phyloP scores from a whole-genome alignment of 352 stramenopile species.

The Pelagophyceae sp. region DNA sequence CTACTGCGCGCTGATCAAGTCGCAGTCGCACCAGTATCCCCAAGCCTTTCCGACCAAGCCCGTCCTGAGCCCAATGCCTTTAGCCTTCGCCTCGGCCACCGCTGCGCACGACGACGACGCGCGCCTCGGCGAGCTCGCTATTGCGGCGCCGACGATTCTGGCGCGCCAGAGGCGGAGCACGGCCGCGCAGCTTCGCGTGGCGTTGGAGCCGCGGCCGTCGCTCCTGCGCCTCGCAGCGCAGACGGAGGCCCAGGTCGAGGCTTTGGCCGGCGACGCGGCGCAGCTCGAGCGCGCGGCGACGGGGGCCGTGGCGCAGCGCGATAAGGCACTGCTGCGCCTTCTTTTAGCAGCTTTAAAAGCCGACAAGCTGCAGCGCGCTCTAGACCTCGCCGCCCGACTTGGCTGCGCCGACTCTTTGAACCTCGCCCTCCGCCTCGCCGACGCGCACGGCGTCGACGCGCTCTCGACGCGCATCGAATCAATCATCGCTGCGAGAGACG shows the following conservation, averaged over 20 bases:
- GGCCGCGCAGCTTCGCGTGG: background rate
- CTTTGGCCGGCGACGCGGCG: background rate
- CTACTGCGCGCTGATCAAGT: constrained; percentile 2
- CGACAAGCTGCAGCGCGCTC: background rate
- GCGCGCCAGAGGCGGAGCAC: background rate
- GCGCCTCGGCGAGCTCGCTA: background rate
- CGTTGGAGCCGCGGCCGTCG: background rate
- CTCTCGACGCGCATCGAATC: constrained; percentile 1
- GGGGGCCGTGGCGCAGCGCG: background rate
- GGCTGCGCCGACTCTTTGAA: background rate
- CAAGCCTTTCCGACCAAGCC: background rate
- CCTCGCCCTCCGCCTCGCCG: constrained; percentile 8
- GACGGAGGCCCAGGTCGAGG: background rate
- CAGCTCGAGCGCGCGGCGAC: background rate
- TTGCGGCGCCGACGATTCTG: constrained; percentile 1
- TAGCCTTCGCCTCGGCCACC: background rate
- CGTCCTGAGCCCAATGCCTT: background rate
- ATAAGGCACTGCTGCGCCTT: constrained; percentile 1
- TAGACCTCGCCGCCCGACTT: background rate
- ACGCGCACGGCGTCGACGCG: constrained; percentile 7
- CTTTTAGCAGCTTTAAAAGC: background rate
- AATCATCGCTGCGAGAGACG: background rate
- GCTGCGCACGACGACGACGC: background rate
- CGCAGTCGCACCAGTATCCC: no score
- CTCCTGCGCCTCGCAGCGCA: background rate